Base-by-base conservation (phyloP, 1,139 yeast species). In the Arxiozyma bovina region DNA sequence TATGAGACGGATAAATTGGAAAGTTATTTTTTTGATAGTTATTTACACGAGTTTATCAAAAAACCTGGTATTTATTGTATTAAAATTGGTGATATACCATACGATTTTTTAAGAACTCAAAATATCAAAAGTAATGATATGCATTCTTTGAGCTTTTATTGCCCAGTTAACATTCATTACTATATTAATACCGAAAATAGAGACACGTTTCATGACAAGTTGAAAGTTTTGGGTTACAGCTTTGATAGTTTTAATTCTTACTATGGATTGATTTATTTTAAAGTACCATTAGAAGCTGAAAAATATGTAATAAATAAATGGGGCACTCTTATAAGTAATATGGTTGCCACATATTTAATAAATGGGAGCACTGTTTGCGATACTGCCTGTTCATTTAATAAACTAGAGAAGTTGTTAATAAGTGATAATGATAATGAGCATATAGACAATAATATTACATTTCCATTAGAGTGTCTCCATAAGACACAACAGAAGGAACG, bases 1-100 rank as follows among this genome's bases (percentile, higher is more conserved):
- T 42, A 21, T 20, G 30, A 23, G 11, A 23, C 47, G 6, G 46
- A 43, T 15, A 45, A 47, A n/a, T 42, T 43, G 9, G 55, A 50
- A 22, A 48, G 46, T 30, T 54, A 41, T 41, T 54, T 50, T 43
- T 30, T 52, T 25, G 44, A 34, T 11, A 45, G 50, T 4, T 53
- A 58, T 42, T 51, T 60, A n/a, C 54, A 54, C 15, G 63, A 61
- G 41, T 57, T 60, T 55, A 57, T 61, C 15, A 59, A 54, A 41
- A 55, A 56, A 44, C 54, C 57, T 2, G 64, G 64, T 15, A 45
- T 59, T 8, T 61, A 61, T 49, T 61, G 64, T 50, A 53, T 60
- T 48, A 55, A 54, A 22, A 45, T 61, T 34, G 64, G 63, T 1
- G 48, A 51, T 18, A 41, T 61, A 21, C 55, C 61, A 18, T 42